These are phyloP conservation scores for Penicillium sp. DNA, from an alignment of 2,329 filamentous ascomycete genomes.

Conservation along the genomic window DNA sequence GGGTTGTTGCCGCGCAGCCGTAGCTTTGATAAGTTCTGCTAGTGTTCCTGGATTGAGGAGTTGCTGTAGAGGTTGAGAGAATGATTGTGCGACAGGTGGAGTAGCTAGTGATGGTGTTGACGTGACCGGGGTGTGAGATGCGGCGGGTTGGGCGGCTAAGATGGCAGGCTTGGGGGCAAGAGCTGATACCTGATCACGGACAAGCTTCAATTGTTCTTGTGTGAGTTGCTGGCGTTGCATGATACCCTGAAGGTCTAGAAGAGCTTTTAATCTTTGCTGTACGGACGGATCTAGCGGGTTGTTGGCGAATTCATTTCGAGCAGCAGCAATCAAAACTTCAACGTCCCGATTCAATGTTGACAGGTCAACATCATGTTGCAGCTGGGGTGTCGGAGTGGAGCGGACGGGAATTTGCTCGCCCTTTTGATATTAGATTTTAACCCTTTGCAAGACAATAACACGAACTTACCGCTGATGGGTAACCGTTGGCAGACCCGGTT, in stretches of 20 bases:
- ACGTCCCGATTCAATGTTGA: constrained; percentile 83
- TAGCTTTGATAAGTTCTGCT: constrained; percentile 51
- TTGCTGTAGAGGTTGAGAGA: constrained; percentile 42
- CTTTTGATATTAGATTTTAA: constrained; percentile 2
- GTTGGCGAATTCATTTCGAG: constrained; percentile 74
- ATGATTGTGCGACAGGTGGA: constrained; percentile 37
- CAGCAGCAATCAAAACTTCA: constrained; percentile 73
- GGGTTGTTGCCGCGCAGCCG: constrained; percentile 44
- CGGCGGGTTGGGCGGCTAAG: constrained; percentile 23
- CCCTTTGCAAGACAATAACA: neutral
- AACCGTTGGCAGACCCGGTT: constrained; percentile 37
- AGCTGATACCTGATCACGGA: constrained; percentile 82
- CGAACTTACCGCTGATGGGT: constrained; percentile 27
- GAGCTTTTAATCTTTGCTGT: constrained; percentile 79
- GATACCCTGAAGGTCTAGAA: constrained; percentile 82
- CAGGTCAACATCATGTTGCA: constrained; percentile 56
- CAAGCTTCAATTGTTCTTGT: constrained; percentile 79
- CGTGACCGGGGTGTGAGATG: constrained; percentile 25
- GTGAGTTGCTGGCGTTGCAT: constrained; percentile 78
- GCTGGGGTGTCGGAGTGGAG: constrained; percentile 36
- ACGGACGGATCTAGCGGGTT: constrained; percentile 77
- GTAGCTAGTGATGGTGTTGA: constrained; percentile 51
- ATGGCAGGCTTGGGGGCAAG: constrained; percentile 58
- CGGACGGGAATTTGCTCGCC: constrained; percentile 24
- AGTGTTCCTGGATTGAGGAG: constrained; percentile 50